Evolutionary conservation across 768 basidiomycete species (phyloP).

Genomic region (Guyanaporus albipodus): DNA sequence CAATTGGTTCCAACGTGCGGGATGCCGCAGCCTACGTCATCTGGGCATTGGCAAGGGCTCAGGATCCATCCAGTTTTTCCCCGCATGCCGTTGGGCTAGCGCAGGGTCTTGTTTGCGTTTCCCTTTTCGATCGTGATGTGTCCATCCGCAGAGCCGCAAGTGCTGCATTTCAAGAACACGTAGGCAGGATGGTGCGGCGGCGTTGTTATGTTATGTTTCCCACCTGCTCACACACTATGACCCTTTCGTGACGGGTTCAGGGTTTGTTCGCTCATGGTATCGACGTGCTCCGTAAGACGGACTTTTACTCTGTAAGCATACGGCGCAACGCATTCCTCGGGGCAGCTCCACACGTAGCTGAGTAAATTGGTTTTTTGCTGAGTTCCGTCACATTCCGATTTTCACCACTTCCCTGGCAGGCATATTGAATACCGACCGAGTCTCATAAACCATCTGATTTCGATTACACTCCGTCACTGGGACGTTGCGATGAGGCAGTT

Average conservation of each 20-base stretch:
- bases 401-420: constrained; percentile 38
- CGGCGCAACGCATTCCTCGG: constrained; percentile 79
- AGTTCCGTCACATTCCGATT: constrained; percentile 1
- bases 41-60: constrained; percentile 89
- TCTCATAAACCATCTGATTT: constrained; percentile 69
- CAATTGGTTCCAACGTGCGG: constrained; percentile 90
- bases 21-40: constrained; percentile 93
- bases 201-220: constrained; percentile 1
- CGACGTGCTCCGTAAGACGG: constrained; percentile 84
- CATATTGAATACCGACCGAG: constrained; percentile 69
- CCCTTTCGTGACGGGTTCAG: constrained; percentile 40
- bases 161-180: constrained; percentile 96
- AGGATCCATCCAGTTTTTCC: constrained; percentile 52
- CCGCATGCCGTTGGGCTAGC: constrained; percentile 68
- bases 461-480: constrained; percentile 84
- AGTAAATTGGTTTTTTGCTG: constrained; percentile 48
- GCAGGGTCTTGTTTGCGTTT: constrained; percentile 66
- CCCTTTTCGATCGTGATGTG: constrained; percentile 90
- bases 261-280: constrained; percentile 91
- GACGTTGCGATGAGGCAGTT: constrained; percentile 75
- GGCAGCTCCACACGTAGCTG: constrained; percentile 83
- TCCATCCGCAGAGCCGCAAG: constrained; percentile 94
- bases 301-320: constrained; percentile 92
- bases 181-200: constrained; percentile 79
- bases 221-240: constrained; percentile 10